Percentiles rank a stretch among this genome's conserved stretches.
Conservation (phyloP, 805 yeast species). For the Yarrowia bubula region DNA sequence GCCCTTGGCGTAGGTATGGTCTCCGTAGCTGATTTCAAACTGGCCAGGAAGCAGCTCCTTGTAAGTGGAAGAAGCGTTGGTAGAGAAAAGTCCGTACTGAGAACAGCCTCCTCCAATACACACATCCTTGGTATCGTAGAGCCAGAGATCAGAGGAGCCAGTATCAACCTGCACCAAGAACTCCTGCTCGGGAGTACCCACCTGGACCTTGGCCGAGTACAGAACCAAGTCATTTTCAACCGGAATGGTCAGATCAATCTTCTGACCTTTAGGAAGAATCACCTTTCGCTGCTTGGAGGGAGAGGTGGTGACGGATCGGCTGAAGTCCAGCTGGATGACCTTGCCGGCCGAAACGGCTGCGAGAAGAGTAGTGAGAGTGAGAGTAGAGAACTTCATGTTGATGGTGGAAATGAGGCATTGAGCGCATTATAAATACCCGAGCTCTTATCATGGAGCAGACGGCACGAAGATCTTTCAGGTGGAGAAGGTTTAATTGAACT, state of each 20-base stretch:
- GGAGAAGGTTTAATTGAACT: constrained; percentile 5
- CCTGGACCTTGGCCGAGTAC: constrained; percentile 12
- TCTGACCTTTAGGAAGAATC: not conserved
- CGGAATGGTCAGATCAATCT: not conserved
- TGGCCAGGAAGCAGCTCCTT: constrained; percentile 39
- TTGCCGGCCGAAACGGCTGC: not conserved
- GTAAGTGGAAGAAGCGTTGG: constrained; percentile 31
- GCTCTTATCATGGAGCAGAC: not conserved
- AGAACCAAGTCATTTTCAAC: not conserved
- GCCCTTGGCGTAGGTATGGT: constrained; percentile 45
- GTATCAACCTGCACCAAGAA: constrained; percentile 61
- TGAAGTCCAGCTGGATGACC: constrained; percentile 9
- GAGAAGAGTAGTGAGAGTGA: not conserved
- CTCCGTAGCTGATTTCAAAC: constrained; percentile 38
- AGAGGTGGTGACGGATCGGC: not conserved
- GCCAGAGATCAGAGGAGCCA: constrained; percentile 71
- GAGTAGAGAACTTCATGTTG: not conserved
- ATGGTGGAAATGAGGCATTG: not conserved
- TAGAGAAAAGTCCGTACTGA: not conserved
- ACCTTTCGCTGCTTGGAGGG: not conserved
- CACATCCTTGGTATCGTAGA: constrained; percentile 34
- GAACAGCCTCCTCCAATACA: not conserved
- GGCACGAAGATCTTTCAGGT: not conserved
- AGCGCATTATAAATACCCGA: not conserved
- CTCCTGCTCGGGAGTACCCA: constrained; percentile 60